Percentiles rank a stretch among this genome's conserved stretches.
Evolutionary conservation across 805 yeast genomes (phyloP).

Genomic region (Candida sakaeoensis): DNA sequence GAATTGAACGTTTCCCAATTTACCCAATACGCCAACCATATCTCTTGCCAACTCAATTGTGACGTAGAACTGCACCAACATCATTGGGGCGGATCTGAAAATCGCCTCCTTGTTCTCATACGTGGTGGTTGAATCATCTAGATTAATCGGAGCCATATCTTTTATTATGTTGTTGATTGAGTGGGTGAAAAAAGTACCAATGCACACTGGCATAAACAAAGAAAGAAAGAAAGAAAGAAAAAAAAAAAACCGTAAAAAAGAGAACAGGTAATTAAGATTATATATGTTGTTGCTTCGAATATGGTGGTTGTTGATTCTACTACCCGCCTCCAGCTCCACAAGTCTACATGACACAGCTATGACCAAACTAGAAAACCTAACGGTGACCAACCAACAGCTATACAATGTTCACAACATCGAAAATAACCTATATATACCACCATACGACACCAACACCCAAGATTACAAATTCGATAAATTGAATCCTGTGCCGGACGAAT

Average conservation of each 20-base stretch:
- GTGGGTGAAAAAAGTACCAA: not conserved
- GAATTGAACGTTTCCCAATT: conserved; percentile 40
- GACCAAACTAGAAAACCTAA: not conserved
- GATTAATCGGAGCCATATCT: not conserved
- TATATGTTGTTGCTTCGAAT: not conserved
- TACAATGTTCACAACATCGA: conserved; percentile 23
- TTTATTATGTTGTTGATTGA: not conserved
- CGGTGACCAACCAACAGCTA: conserved; percentile 3
- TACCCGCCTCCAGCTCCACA: not conserved
- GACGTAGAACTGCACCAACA: conserved; percentile 45
- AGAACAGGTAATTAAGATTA: not conserved
- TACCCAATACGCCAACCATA: conserved; percentile 35
- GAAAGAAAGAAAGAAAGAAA: too few species aligned
- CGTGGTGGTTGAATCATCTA: not conserved
- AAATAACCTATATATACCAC: conserved; percentile 28
- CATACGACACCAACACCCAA: conserved; percentile 15
- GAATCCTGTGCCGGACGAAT: conserved; percentile 1
- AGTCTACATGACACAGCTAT: not conserved
- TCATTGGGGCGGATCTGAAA: conserved; percentile 48
- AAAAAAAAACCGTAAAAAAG: too few species aligned
- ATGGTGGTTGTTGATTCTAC: not conserved
- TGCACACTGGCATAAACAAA: not conserved
- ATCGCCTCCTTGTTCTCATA: conserved; percentile 31
- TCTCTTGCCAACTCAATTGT: conserved; percentile 45
- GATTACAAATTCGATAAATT: conserved; percentile 15